phyloP scores from a whole-genome alignment of 306 rosid species.

The Casuarina cunninghamiana region DNA sequence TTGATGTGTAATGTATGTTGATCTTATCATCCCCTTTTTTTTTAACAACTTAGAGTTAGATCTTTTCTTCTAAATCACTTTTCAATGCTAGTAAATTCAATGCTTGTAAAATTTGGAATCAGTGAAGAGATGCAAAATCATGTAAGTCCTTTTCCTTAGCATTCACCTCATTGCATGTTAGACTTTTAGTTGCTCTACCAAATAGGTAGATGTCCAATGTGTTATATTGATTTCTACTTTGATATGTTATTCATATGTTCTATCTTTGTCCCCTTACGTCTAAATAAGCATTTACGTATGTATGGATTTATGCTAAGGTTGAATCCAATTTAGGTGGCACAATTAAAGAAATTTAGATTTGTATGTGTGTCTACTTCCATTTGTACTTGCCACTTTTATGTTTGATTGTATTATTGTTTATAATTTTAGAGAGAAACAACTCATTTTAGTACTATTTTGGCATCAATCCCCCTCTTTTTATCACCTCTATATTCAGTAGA shows the following conservation, averaged over 20 bases:
- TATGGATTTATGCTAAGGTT: background rate
- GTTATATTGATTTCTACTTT: conserved; percentile 6
- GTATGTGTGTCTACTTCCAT: background rate
- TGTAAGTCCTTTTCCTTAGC: no score
- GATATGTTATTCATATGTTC: background rate
- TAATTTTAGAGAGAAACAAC: background rate
- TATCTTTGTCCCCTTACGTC: background rate
- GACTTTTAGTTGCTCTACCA: conserved; percentile 5
- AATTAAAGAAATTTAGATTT: no score
- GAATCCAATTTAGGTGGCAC: background rate
- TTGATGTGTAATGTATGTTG: background rate
- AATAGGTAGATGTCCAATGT: background rate
- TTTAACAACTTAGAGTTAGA: conserved; percentile 74
- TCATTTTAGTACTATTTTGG: background rate
- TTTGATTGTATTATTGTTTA: background rate
- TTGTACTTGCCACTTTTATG: background rate
- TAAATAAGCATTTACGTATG: background rate
- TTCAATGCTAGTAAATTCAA: conserved; percentile 15
- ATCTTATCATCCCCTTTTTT: conserved; percentile 12
- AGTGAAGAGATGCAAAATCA: no score
- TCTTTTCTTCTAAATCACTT: conserved; percentile 67
- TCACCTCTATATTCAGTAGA: background rate
- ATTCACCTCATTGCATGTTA: no score
- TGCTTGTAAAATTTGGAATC: no score
- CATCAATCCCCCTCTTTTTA: background rate